Evolutionary conservation across 805 yeast genomes (phyloP).

Genomic region (Candida maesae): DNA sequence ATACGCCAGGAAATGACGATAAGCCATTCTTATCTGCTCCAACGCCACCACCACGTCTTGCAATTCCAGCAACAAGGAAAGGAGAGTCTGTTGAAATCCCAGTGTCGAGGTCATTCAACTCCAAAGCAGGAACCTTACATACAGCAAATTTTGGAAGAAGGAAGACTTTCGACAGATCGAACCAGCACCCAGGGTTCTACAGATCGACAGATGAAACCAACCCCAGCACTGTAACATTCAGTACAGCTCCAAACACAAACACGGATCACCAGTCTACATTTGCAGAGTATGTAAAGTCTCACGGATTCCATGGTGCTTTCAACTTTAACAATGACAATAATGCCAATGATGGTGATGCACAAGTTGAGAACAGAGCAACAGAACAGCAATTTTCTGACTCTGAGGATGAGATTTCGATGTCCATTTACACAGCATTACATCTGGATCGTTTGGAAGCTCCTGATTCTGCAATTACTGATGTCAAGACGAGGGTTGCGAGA

Average conservation of each 20-base stretch:
- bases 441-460: conserved; percentile 31
- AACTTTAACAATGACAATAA: conserved; percentile 21
- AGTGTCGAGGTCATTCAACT: conserved; percentile 26
- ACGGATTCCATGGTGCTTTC: conserved; percentile 18
- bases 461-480: conserved; percentile 24
- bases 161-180: conserved; percentile 18
- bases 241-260: background rate
- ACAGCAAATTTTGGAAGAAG: conserved; percentile 25
- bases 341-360: conserved; percentile 5
- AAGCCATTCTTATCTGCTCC: conserved; percentile 34
- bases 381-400: conserved; percentile 20
- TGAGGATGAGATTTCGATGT: conserved; percentile 70
- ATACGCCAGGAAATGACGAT: conserved; percentile 20
- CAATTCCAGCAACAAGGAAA: conserved; percentile 75
- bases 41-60: conserved; percentile 65
- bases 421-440: conserved; percentile 54
- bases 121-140: conserved; percentile 24
- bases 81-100: conserved; percentile 81
- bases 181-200: conserved; percentile 14
- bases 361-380: conserved; percentile 5
- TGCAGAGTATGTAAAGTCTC: conserved; percentile 25
- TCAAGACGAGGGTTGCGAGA: conserved; percentile 34
- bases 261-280: conserved; percentile 21
- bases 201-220: conserved; percentile 8
- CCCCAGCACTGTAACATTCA: conserved; percentile 3